phyloP scores from a whole-genome alignment of 2,329 filamentous ascomycete species.

The Leptodontidium sp. region DNA sequence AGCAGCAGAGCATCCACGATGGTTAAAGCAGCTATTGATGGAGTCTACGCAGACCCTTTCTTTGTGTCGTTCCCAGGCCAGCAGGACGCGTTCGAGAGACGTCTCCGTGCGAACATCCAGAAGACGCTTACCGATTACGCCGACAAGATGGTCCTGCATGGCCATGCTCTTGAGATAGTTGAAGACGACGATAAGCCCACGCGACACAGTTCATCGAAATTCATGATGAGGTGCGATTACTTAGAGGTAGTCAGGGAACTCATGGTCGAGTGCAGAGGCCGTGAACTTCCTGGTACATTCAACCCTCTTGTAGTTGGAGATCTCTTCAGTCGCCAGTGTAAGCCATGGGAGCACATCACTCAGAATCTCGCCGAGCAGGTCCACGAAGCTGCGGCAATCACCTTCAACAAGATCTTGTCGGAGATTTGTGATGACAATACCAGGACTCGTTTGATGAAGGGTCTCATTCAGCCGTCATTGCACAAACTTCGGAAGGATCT shows the following conservation, averaged over 20 bases:
- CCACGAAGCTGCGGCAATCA: conserved; percentile 21
- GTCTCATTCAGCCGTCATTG: conserved; percentile 20
- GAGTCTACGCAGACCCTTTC: conserved; percentile 29
- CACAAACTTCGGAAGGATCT: conserved; percentile 16
- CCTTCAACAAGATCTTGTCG: conserved; percentile 19
- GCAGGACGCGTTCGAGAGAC: conserved; percentile 20
- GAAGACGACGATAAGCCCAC: conserved; percentile 7
- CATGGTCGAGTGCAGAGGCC: conserved; percentile 19
- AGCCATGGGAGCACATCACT: conserved; percentile 26
- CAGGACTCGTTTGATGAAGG: conserved; percentile 20
- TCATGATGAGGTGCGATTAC: conserved; percentile 19
- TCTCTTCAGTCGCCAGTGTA: conserved; percentile 25
- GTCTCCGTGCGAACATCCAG: conserved; percentile 28
- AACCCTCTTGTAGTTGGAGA: conserved; percentile 30
- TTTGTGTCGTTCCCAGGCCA: conserved; percentile 13
- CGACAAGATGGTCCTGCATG: conserved; percentile 20
- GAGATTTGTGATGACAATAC: conserved; percentile 24
- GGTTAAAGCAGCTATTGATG: conserved; percentile 23
- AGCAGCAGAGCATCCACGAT: conserved; percentile 23
- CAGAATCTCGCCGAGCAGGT: conserved; percentile 22
- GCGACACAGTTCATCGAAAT: not conserved
- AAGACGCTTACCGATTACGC: conserved; percentile 26
- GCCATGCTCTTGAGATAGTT: conserved; percentile 20
- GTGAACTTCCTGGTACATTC: conserved; percentile 26
- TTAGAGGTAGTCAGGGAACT: conserved; percentile 16